phyloP scores from a whole-genome alignment of 2,329 filamentous ascomycete genomes.

The Pseudogymnoascus sp. region DNA sequence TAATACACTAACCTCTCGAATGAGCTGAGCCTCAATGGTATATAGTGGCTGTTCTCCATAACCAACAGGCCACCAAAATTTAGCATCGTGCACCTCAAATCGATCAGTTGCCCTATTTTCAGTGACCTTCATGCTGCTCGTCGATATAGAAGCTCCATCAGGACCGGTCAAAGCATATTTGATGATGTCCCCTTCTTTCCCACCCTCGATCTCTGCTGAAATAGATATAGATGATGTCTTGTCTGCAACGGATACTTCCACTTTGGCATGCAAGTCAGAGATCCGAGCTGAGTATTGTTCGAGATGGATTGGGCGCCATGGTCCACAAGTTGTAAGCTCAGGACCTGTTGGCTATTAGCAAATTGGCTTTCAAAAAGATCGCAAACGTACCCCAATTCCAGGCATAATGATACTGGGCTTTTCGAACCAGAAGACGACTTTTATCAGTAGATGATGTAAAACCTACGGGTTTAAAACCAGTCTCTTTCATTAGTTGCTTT shows the following conservation, averaged over 20 bases:
- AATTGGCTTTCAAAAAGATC: background rate
- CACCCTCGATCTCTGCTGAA: background rate
- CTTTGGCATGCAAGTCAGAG: conserved; percentile 54
- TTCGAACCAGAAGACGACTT: conserved; percentile 27
- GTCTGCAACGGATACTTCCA: conserved; percentile 37
- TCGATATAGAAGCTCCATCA: background rate
- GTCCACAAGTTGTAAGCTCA: conserved; percentile 56
- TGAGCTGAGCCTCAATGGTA: conserved; percentile 44
- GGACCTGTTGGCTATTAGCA: background rate
- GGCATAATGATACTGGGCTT: conserved; percentile 59
- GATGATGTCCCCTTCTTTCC: background rate
- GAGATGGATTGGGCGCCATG: conserved; percentile 63
- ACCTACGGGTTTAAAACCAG: background rate
- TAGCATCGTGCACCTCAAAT: conserved; percentile 50
- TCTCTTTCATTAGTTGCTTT: background rate
- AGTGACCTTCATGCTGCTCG: background rate
- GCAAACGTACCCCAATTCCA: conserved; percentile 62
- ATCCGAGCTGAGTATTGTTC: conserved; percentile 61
- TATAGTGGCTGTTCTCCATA: conserved; percentile 69
- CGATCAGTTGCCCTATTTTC: background rate
- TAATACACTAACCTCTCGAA: background rate
- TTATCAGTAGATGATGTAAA: conserved; percentile 34
- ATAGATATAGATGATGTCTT: background rate
- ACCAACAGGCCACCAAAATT: conserved; percentile 66
- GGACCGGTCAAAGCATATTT: background rate